phyloP scores from a whole-genome alignment of 2,329 filamentous ascomycete genomes.

The Fonsecaea monophora region DNA sequence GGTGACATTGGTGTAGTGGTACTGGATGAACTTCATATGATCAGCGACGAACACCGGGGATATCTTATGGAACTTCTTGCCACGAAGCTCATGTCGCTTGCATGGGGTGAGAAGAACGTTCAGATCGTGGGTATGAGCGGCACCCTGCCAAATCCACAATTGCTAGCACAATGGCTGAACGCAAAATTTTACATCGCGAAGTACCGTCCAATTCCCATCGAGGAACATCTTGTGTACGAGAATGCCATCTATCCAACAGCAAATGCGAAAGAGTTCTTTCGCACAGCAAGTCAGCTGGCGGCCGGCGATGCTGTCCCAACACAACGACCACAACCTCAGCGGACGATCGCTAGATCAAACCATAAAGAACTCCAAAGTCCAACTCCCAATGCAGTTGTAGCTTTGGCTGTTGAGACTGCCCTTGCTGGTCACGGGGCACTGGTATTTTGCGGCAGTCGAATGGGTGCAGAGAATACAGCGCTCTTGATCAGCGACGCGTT shows the following conservation, averaged over 20 bases:
- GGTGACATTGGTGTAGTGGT: slow-evolving; percentile 71
- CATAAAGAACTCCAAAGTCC: slow-evolving; percentile 69
- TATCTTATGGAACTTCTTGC: slow-evolving; percentile 77
- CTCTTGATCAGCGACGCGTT: slow-evolving; percentile 70
- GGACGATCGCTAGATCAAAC: slow-evolving; percentile 61
- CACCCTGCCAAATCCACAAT: slow-evolving; percentile 73
- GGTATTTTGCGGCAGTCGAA: slow-evolving; percentile 75
- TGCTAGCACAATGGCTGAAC: slow-evolving; percentile 73
- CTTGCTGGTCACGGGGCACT: slow-evolving; percentile 72
- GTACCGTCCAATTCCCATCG: slow-evolving; percentile 76
- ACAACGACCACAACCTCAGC: slow-evolving; percentile 33
- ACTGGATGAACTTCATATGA: slow-evolving; percentile 81
- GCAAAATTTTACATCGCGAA: slow-evolving; percentile 75
- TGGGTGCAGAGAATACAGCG: slow-evolving; percentile 72
- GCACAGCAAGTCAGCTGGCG: slow-evolving; percentile 61
- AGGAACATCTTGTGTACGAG: slow-evolving; percentile 76
- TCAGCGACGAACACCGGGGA: slow-evolving; percentile 76
- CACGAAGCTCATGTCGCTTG: slow-evolving; percentile 73
- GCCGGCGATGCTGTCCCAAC: slow-evolving; percentile 47
- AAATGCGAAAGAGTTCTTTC: slow-evolving; percentile 64
- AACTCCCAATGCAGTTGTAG: slow-evolving; percentile 72
- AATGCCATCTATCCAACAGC: slow-evolving; percentile 69
- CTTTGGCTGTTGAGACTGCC: slow-evolving; percentile 72
- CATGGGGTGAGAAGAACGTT: slow-evolving; percentile 51
- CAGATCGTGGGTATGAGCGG: slow-evolving; percentile 83